Conservation (phyloP, 768 basidiomycete species). For the Lactarius sanguifluus region DNA sequence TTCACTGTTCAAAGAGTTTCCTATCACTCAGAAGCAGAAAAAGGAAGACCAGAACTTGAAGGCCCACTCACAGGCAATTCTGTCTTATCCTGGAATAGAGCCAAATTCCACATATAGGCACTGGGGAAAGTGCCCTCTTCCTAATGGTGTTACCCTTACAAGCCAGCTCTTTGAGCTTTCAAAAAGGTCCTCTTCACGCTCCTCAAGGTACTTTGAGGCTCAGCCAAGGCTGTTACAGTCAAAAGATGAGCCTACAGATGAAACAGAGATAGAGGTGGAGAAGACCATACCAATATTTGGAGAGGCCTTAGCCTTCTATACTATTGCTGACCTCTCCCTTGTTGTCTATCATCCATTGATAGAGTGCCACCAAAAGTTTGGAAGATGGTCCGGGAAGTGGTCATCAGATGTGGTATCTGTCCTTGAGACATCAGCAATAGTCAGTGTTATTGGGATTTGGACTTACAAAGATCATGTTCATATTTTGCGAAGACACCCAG, state of each 20-base stretch:
- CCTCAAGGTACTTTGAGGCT: not conserved
- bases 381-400: not conserved
- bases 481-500: no score
- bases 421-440: not conserved
- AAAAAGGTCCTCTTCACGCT: not conserved
- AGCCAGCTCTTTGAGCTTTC: no score
- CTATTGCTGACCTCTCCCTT: not conserved
- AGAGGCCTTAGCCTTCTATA: not conserved
- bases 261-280: not conserved
- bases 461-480: not conserved
- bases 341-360: not conserved
- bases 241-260: not conserved
- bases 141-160: not conserved
- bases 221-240: not conserved
- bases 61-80: not conserved
- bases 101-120: not conserved
- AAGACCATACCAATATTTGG: not conserved
- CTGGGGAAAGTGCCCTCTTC: constrained; percentile 1
- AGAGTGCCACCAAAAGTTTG: not conserved
- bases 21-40: not conserved
- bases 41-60: not conserved
- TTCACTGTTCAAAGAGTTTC: not conserved
- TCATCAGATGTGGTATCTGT: not conserved
- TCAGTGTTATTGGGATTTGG: not conserved
- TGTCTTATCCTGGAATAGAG: not conserved